Percentiles rank a stretch among this genome's conserved stretches.
Conservation (phyloP, 116 monocot species). For the Trichopus zeylanicus region DNA sequence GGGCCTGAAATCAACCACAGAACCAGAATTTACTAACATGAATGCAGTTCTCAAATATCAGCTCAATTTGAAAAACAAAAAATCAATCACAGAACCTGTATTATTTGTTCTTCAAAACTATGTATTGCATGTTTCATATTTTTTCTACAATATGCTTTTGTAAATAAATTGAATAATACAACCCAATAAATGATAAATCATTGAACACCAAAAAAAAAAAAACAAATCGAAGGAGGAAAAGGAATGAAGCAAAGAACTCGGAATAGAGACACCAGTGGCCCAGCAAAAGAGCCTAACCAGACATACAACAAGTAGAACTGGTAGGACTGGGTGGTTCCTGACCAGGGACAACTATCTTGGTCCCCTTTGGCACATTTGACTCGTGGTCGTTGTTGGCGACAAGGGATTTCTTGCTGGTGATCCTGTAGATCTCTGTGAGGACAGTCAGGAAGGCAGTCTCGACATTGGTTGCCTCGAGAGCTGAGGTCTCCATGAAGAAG, state of each 20-base stretch:
- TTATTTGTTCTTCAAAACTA: too few relatives aligned
- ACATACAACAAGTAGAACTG: neutral
- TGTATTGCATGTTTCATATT: too few relatives aligned
- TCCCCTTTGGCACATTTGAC: neutral
- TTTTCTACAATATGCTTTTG: too few relatives aligned
- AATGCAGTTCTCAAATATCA: too few relatives aligned
- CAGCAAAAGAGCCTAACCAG: neutral
- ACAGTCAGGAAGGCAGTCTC: slow-evolving; percentile 13
- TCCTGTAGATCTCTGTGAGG: slow-evolving; percentile 10
- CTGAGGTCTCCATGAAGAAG: slow-evolving; percentile 19
- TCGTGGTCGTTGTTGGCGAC: neutral
- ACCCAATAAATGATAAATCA: neutral
- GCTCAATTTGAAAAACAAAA: too few relatives aligned
- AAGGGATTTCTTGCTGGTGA: slow-evolving; percentile 9
- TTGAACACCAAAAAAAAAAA: too few relatives aligned
- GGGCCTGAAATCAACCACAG: too few relatives aligned
- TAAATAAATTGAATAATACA: too few relatives aligned
- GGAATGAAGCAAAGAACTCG: neutral
- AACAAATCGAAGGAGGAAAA: too few relatives aligned
- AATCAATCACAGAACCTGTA: too few relatives aligned
- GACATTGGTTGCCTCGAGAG: slow-evolving; percentile 9
- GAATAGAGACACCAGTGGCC: neutral
- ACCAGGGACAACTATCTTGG: neutral
- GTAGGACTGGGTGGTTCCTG: neutral
- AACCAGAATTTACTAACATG: too few relatives aligned